Evolutionary conservation across 1,284 basidiomycete species (phyloP).

Genomic region (Marasmius tenuissimus): DNA sequence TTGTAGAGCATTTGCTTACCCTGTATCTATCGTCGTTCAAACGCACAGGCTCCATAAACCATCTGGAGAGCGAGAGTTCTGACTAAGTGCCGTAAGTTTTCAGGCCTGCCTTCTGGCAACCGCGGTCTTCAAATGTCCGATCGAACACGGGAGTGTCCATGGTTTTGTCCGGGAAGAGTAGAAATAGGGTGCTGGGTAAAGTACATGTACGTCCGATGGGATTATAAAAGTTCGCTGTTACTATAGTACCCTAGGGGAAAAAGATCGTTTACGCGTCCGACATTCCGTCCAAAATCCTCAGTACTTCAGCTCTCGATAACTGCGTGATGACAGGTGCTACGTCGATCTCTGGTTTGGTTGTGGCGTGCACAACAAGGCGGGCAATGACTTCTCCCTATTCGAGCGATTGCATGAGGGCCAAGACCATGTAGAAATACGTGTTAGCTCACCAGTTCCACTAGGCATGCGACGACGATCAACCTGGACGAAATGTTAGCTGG

Average conservation of each 20-base stretch:
- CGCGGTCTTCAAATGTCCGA: too few relatives aligned
- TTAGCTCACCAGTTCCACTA: slow-evolving; percentile 71
- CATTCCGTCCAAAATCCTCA: slow-evolving; percentile 42
- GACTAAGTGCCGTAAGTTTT: too few relatives aligned
- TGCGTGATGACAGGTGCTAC: slow-evolving; percentile 10
- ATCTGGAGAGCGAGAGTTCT: not conserved
- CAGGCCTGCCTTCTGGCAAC: too few relatives aligned
- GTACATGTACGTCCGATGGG: too few relatives aligned
- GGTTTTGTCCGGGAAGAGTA: too few relatives aligned
- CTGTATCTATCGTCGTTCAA: too few relatives aligned
- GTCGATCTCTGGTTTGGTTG: slow-evolving; percentile 25
- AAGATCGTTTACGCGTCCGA: not conserved
- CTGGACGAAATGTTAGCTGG: slow-evolving; percentile 31
- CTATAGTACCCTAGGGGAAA: not conserved
- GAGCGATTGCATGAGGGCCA: slow-evolving; percentile 4
- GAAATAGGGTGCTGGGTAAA: too few relatives aligned
- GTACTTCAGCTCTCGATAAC: slow-evolving; percentile 36
- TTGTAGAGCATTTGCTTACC: too few relatives aligned
- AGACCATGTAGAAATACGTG: not conserved
- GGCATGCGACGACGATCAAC: slow-evolving; percentile 86
- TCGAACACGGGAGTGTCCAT: too few relatives aligned
- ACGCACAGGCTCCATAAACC: not conserved
- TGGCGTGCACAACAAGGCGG: slow-evolving; percentile 71
- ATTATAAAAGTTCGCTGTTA: too few relatives aligned
- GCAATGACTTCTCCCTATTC: slow-evolving; percentile 80